Evolutionary conservation across 2,329 filamentous ascomycete genomes (phyloP).

Genomic region (Neonectria neomacrospora): DNA sequence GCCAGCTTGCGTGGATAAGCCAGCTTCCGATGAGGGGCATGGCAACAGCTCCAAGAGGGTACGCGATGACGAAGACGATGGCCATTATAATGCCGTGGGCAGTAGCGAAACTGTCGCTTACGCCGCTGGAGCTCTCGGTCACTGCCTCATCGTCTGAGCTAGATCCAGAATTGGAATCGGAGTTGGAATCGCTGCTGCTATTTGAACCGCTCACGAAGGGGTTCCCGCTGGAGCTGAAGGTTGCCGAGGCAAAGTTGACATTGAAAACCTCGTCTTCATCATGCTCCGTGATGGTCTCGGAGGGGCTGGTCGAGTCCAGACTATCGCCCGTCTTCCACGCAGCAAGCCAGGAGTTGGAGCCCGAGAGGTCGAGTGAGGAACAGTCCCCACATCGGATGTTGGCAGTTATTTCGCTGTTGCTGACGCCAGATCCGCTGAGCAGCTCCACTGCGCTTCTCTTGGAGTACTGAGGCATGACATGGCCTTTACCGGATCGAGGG

Average conservation of each 20-base stretch:
- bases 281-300: conserved; percentile 58
- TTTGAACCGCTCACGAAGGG: conserved; percentile 57
- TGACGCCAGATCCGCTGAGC: conserved; percentile 68
- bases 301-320: conserved; percentile 55
- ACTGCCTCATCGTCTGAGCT: conserved; percentile 28
- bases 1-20: conserved; percentile 67
- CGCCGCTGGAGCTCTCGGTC: conserved; percentile 28
- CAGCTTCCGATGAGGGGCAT: conserved; percentile 70
- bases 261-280: conserved; percentile 56
- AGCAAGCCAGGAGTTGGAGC: conserved; percentile 61
- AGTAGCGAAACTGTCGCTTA: conserved; percentile 47
- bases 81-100: conserved; percentile 71
- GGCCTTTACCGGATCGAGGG: conserved; percentile 60
- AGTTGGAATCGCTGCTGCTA: conserved; percentile 22
- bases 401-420: conserved; percentile 64
- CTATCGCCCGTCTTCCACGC: conserved; percentile 63
- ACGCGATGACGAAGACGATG: conserved; percentile 67
- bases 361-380: conserved; percentile 56
- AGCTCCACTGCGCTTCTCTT: conserved; percentile 60
- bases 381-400: conserved; percentile 69
- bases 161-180: conserved; percentile 14
- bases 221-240: conserved; percentile 60
- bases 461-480: conserved; percentile 61
- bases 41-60: conserved; percentile 68
- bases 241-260: conserved; percentile 61